These are phyloP conservation scores for Infundibulicybe gibba DNA, from an alignment of 768 basidiomycete genomes.

Conservation along the genomic window DNA sequence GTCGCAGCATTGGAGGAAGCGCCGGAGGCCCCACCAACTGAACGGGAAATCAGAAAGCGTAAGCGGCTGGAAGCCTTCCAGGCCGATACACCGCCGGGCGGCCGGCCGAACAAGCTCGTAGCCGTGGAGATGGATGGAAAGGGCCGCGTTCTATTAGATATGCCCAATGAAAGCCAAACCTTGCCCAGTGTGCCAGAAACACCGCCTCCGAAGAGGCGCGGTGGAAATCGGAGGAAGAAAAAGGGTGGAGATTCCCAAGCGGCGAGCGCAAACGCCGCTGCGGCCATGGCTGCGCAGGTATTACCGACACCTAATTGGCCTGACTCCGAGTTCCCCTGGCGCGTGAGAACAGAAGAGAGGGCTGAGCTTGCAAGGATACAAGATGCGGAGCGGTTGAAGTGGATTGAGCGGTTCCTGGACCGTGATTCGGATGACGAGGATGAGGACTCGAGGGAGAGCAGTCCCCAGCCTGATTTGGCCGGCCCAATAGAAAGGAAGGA, in stretches of 20 bases:
- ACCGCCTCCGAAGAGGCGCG: constrained; percentile 35
- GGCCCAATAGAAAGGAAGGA: constrained; percentile 6
- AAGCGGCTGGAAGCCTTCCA: constrained; percentile 69
- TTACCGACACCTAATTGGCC: constrained; percentile 70
- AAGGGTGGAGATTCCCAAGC: constrained; percentile 36
- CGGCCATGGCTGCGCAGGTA: constrained; percentile 23
- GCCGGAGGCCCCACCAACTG: constrained; percentile 37
- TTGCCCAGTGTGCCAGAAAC: constrained; percentile 22
- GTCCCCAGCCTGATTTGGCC: constrained; percentile 15
- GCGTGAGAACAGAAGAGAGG: constrained; percentile 52
- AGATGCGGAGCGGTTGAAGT: constrained; percentile 55
- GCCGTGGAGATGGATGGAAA: constrained; percentile 65
- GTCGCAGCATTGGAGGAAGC: constrained; percentile 36
- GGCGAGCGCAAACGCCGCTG: constrained; percentile 20
- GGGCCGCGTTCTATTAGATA: constrained; percentile 68
- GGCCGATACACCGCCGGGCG: constrained; percentile 27
- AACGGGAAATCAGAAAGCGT: constrained; percentile 65
- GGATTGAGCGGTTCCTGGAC: constrained; percentile 71
- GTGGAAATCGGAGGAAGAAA: constrained; percentile 41
- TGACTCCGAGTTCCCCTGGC: constrained; percentile 79
- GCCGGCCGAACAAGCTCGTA: constrained; percentile 40
- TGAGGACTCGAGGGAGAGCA: constrained; percentile 10
- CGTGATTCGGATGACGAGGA: constrained; percentile 67
- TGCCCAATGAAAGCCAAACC: constrained; percentile 36
- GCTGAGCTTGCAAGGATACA: constrained; percentile 47